These are phyloP conservation scores for Cytospora chrysosperma DNA, from an alignment of 2,329 filamentous ascomycete species.

Conservation along the genomic window DNA sequence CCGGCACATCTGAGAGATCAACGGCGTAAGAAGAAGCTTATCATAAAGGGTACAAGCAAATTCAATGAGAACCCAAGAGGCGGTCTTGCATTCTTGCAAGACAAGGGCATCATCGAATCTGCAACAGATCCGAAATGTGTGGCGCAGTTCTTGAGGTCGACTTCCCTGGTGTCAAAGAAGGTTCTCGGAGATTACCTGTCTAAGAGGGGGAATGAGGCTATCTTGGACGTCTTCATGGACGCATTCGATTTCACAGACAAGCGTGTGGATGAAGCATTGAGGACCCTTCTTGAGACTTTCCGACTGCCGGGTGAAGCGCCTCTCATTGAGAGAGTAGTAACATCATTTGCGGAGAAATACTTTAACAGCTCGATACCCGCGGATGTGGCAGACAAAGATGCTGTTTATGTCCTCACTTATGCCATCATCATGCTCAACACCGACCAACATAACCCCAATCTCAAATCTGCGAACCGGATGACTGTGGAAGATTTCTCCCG, in stretches of 20 bases:
- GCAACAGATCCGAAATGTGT: constrained; percentile 72
- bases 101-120: constrained; percentile 81
- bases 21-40: constrained; percentile 78
- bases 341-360: constrained; percentile 83
- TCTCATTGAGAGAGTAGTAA: constrained; percentile 90
- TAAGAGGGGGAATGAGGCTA: constrained; percentile 82
- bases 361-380: constrained; percentile 67
- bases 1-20: constrained; percentile 65
- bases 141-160: constrained; percentile 84
- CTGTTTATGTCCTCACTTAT: constrained; percentile 87
- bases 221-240: constrained; percentile 80
- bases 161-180: constrained; percentile 84
- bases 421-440: constrained; percentile 98
- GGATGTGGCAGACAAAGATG: constrained; percentile 80
- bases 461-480: constrained; percentile 81
- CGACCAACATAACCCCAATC: constrained; percentile 91
- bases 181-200: constrained; percentile 89
- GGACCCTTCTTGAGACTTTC: constrained; percentile 86
- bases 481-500: constrained; percentile 75
- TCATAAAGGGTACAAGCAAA: constrained; percentile 82
- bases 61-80: constrained; percentile 95
- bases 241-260: constrained; percentile 87
- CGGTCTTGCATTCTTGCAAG: constrained; percentile 80
- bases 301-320: constrained; percentile 89
- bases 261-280: constrained; percentile 84